Conservation (phyloP, 2,329 filamentous ascomycete species). For the Sclerotinia borealis region DNA sequence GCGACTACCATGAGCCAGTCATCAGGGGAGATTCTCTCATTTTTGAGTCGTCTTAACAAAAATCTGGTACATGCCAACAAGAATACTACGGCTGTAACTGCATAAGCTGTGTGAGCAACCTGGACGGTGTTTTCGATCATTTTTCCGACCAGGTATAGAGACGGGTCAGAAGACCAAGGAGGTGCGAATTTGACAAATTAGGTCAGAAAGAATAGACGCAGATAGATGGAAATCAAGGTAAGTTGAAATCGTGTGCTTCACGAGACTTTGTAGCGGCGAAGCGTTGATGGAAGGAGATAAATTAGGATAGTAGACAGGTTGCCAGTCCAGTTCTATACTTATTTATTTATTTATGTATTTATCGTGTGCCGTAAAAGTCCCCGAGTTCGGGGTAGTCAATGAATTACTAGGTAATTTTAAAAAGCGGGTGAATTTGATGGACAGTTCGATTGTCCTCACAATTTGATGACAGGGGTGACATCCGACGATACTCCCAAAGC, state of each 20-base stretch:
- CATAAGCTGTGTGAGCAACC: background rate
- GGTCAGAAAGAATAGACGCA: background rate
- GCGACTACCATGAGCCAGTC: slow-evolving; percentile 7
- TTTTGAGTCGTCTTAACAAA: slow-evolving; percentile 1
- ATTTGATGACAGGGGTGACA: background rate
- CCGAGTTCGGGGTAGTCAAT: background rate
- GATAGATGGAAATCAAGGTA: background rate
- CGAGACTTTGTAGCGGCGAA: background rate
- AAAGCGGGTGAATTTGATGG: background rate
- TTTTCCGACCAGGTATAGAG: background rate
- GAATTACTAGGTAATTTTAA: background rate
- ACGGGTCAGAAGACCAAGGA: background rate
- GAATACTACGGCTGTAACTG: background rate
- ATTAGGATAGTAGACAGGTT: no score
- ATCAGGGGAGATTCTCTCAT: background rate
- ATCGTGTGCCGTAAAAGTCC: background rate
- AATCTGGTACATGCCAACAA: background rate
- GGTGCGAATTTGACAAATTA: background rate
- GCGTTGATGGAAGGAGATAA: background rate
- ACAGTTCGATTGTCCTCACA: background rate
- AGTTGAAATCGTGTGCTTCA: background rate
- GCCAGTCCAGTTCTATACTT: background rate
- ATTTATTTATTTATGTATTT: background rate
- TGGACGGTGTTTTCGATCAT: background rate
- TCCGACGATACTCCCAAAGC: background rate